A percentile compares a stretch with the other conserved stretches of the same genome.
Conservation (phyloP, 257 asterid genomes). For the Forsythia viridissima region DNA sequence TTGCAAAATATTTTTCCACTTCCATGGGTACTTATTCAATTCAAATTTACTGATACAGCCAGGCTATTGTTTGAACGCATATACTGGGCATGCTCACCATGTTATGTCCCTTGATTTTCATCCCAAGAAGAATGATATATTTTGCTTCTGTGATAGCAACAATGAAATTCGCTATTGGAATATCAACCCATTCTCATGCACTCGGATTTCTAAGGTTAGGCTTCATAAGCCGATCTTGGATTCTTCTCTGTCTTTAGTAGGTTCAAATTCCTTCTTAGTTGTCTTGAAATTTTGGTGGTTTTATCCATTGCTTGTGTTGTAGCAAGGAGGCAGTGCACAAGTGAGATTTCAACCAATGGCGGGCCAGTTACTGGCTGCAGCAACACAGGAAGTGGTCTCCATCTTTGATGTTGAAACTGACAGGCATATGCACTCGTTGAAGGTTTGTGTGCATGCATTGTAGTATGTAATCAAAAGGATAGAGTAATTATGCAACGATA, state of each 20-base stretch:
- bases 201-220: conserved; percentile 76
- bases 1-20: background rate
- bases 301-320: conserved; percentile 21
- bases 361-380: conserved; percentile 90
- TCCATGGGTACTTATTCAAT: conserved; percentile 13
- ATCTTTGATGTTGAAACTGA: conserved; percentile 90
- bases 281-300: background rate
- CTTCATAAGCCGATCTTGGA: conserved; percentile 4
- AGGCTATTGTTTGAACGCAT: conserved; percentile 80
- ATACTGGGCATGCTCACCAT: conserved; percentile 72
- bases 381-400: conserved; percentile 83
- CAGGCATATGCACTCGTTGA: conserved; percentile 80
- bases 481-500: conserved; percentile 1
- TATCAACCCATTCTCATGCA: conserved; percentile 61
- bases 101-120: conserved; percentile 93
- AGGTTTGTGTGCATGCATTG: conserved; percentile 47
- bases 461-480: background rate
- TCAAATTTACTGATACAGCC: conserved; percentile 59
- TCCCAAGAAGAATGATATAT: conserved; percentile 87
- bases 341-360: conserved; percentile 91
- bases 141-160: conserved; percentile 85
- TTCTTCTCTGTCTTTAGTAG: background rate
- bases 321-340: conserved; percentile 98
- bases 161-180: conserved; percentile 82
- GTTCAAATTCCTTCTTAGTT: background rate